Evolutionary conservation across 2,329 filamentous ascomycete genomes (phyloP), one percentile per base, ranked within the genome.

Genomic region (Talaromyces atroroseus): DNA sequence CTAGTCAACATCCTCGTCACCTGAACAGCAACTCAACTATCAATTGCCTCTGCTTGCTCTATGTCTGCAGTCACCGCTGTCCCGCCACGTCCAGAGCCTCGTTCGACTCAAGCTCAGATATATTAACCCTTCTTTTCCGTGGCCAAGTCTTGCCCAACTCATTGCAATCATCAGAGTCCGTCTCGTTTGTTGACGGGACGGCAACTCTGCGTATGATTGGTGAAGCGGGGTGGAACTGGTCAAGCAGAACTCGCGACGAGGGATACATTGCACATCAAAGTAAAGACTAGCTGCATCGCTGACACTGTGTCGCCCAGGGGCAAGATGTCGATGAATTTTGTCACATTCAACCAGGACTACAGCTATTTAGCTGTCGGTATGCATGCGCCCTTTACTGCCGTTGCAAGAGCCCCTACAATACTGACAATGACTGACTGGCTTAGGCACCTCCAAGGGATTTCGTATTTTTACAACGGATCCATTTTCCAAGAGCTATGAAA

Each of bases 261-360:
- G 29, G 7, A 29, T 21, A 23, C 18, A 32, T 18, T 46, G 1
- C 29, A 29, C 16, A 14, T 26, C n/a, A n/a, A n/a, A 24, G 14
- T 5, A 36, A 29, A 45, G 5, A 36, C 20, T 23, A 44, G 2
- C 24, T 24, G 14, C 6, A 24, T 10, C 11, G 16, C 26, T 26
- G 36, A 24, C 21, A 23, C 21, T 14, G 8, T 2, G 36, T 18
- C 38, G 18, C 23, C 38, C 14, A 18, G 32, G 32, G 49, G 16
- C 58, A 42, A 70, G 59, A 90, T 90, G 86, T 76, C 85, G 49
- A 90, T 97, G 79, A 99, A 99, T 76, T 99, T 95, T 76, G 90
- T 99, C 67, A 96, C 92, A 44, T 99, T 97, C 76, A 99, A 99
- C 76, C 94, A 99, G 80, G 94, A 99, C 79, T 91, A 96, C 78